phyloP scores from a whole-genome alignment of 2,329 filamentous ascomycete genomes.

The Exserohilum turcica region DNA sequence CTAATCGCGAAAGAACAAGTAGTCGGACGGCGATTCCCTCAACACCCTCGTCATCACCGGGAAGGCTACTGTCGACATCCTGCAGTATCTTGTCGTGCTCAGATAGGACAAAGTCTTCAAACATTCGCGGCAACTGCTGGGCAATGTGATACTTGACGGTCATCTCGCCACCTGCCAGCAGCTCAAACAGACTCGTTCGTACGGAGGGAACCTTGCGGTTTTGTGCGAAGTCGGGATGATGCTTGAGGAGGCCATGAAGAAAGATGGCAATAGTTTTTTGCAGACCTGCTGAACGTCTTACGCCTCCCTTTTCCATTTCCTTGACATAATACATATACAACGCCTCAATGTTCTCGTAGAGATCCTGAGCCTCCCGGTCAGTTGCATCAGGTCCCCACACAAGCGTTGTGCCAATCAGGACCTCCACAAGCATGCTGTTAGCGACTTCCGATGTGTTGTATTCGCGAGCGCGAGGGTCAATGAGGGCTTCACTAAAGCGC shows the following conservation, averaged over 20 bases:
- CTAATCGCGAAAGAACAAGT: conserved; percentile 75
- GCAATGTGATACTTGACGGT: conserved; percentile 78
- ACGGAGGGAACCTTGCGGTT: conserved; percentile 64
- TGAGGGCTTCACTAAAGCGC: conserved; percentile 37
- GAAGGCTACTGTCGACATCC: conserved; percentile 81
- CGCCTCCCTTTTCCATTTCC: conserved; percentile 67
- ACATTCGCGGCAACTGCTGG: conserved; percentile 71
- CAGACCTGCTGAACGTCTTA: conserved; percentile 68
- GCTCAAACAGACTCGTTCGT: conserved; percentile 73
- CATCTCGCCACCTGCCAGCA: conserved; percentile 70
- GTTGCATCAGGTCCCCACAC: conserved; percentile 31
- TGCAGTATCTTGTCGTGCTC: conserved; percentile 83
- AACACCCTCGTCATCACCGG: conserved; percentile 68
- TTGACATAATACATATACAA: conserved; percentile 80
- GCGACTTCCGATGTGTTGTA: conserved; percentile 48
- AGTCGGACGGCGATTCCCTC: conserved; percentile 88
- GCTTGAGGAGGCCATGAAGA: conserved; percentile 70
- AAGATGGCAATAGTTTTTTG: conserved; percentile 71
- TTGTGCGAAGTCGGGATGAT: conserved; percentile 69
- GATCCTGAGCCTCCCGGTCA: conserved; percentile 33
- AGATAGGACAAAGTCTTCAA: conserved; percentile 79
- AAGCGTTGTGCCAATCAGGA: conserved; percentile 36
- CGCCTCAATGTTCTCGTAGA: conserved; percentile 72
- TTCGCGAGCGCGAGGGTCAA: conserved; percentile 42
- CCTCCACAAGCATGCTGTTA: conserved; percentile 43